Base-by-base conservation (phyloP, 805 yeast genomes). In the Sugiyamaella qingdaonensis region DNA sequence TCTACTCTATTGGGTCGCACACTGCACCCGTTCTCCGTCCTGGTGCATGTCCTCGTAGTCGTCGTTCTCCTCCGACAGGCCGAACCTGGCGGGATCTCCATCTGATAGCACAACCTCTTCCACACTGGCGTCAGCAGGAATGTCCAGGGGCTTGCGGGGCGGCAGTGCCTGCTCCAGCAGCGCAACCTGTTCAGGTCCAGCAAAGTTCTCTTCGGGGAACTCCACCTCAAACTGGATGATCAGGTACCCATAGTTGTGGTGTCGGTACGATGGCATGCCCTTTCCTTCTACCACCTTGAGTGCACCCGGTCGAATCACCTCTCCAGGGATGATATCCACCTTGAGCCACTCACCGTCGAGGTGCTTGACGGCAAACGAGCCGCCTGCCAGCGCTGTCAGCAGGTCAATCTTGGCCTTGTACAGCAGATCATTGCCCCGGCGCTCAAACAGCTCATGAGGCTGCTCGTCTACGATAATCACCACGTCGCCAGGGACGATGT, bases 201-300 rank as follows among this genome's bases (percentile, higher is more conserved):
- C 78, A 68, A 88, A 89, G 66, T 84, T 78, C 51, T 77, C 72
- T 50, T 69, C 68, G 60, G 99, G 99, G 88, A 94, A 94, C 68
- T 86, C 89, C 65, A 94, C 80, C 60, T 82, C 83, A 74, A 94
- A 94, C 68, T 87, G 85, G 62, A 94, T 75, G 64, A 88, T 82
- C 75, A 94, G 78, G 74, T 89, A 82, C 73, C 99, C 99, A 65
- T 70, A 78, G 58, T 90, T 88, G 69, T 96, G 96, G 68, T 80
- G 85, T 73, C 94, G 84, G 73, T 78, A 85, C 60, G 92, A 76
- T 61, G 99, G 99, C 99, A 94, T 94, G 83, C 99, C 99, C 73
- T 92, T 91, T 64, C 84, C 88, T 62, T 86, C 89, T 58, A 94
- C 75, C 52, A 89, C 89, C 74, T 89, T 91, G 64, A 84, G 75